phyloP scores from a whole-genome alignment of 1,284 basidiomycete genomes.

The Irpex rosettiformis region DNA sequence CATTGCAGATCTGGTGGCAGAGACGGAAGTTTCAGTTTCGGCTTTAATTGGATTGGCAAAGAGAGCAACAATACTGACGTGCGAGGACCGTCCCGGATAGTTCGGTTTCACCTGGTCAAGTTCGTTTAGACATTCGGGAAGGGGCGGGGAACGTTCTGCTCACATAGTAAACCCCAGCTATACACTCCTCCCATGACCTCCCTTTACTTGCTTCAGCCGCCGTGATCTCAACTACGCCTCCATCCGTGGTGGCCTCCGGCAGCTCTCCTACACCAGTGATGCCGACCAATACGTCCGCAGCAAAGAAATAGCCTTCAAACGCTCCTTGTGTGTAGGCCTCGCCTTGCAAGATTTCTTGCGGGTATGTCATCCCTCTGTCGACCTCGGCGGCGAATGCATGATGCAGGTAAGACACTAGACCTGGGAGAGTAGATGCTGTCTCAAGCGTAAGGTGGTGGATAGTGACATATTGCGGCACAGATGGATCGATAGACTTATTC shows the following conservation, averaged over 20 bases:
- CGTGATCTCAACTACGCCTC: conserved; percentile 29
- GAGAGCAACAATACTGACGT: conserved; percentile 73
- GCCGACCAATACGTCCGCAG: conserved; percentile 73
- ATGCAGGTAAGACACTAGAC: conserved; percentile 62
- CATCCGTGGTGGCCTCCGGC: conserved; percentile 22
- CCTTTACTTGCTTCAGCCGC: conserved; percentile 45
- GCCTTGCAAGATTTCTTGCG: conserved; percentile 55
- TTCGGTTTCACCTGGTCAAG: conserved; percentile 75
- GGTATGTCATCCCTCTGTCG: conserved; percentile 77
- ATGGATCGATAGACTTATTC: neutral
- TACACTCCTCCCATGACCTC: conserved; percentile 61
- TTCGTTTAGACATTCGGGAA: conserved; percentile 9
- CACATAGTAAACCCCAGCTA: conserved; percentile 85
- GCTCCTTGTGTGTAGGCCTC: conserved; percentile 46
- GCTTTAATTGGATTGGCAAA: too few species aligned
- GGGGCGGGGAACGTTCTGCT: conserved; percentile 27
- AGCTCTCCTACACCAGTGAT: conserved; percentile 37
- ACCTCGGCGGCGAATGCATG: conserved; percentile 71
- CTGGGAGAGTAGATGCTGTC: conserved; percentile 38
- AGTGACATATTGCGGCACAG: conserved; percentile 30
- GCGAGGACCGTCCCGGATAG: conserved; percentile 90
- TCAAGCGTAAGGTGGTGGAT: conserved; percentile 65
- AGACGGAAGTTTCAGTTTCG: neutral
- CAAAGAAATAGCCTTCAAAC: conserved; percentile 76
- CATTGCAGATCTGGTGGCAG: conserved; percentile 72